Percentiles rank a stretch among this genome's conserved stretches.
phyloP scores from a whole-genome alignment of 2,329 filamentous ascomycete genomes.

The Epichloe gansuensis region DNA sequence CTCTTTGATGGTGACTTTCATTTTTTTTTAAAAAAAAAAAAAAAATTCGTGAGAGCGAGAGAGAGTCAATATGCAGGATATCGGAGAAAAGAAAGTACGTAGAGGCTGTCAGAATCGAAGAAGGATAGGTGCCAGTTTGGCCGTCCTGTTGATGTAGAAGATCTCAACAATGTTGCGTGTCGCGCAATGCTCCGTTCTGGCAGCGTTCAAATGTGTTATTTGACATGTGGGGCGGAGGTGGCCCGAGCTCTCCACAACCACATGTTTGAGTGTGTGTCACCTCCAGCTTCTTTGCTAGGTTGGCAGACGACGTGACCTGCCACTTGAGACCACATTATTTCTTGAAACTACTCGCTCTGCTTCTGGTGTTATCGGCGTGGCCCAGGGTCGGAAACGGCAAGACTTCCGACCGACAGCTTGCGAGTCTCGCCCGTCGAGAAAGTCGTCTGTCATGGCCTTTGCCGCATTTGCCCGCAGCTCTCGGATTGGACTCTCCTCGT shows the following conservation, averaged over 20 bases:
- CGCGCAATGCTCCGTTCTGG: too few species aligned
- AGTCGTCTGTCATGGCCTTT: conserved; percentile 27
- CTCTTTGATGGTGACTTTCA: conserved; percentile 92
- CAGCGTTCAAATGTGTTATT: background rate
- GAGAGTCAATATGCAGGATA: too few species aligned
- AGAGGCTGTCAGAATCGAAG: background rate
- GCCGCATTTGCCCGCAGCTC: conserved; percentile 30
- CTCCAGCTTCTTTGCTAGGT: background rate
- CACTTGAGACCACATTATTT: background rate
- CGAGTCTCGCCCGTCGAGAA: background rate
- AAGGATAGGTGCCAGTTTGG: background rate
- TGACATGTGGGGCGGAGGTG: conserved; percentile 2
- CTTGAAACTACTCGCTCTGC: background rate
- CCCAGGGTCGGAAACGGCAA: background rate
- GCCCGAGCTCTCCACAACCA: background rate
- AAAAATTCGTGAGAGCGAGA: too few species aligned
- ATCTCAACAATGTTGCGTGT: too few species aligned
- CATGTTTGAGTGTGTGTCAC: background rate
- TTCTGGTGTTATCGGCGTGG: background rate
- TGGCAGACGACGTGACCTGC: background rate
- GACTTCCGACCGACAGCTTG: background rate
- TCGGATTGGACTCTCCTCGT: conserved; percentile 27
- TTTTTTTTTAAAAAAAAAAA: conserved; percentile 23
- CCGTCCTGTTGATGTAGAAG: too few species aligned
- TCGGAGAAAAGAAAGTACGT: too few species aligned